These are phyloP conservation scores for Pleurotus djamor DNA, from an alignment of 768 basidiomycete genomes.

Conservation along the genomic window DNA sequence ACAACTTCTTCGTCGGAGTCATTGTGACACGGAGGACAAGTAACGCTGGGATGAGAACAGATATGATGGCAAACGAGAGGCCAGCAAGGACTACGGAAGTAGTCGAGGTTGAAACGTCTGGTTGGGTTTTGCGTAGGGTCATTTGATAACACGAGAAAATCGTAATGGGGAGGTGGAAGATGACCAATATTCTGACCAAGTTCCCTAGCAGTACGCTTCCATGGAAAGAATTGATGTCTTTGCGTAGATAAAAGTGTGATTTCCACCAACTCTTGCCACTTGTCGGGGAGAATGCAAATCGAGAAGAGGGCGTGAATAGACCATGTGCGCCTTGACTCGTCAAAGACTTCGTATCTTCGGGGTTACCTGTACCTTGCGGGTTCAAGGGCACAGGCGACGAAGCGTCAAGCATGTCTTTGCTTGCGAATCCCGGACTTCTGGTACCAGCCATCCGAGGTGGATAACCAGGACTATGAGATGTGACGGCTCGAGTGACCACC, in stretches of 20 bases:
- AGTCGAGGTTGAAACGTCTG: slow-evolving; percentile 29
- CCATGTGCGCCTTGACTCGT: slow-evolving; percentile 32
- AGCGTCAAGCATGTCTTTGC: slow-evolving; percentile 51
- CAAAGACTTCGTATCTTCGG: slow-evolving; percentile 51
- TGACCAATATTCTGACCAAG: slow-evolving; percentile 83
- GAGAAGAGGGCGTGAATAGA: slow-evolving; percentile 30
- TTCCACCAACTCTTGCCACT: slow-evolving; percentile 46
- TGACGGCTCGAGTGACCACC: slow-evolving; percentile 23
- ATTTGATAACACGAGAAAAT: slow-evolving; percentile 90
- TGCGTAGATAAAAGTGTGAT: slow-evolving; percentile 29
- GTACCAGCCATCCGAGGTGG: slow-evolving; percentile 23
- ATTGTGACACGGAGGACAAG: slow-evolving; percentile 76
- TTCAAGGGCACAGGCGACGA: slow-evolving; percentile 13
- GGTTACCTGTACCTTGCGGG: slow-evolving; percentile 1
- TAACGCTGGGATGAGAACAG: slow-evolving; percentile 71
- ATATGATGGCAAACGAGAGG: slow-evolving; percentile 78
- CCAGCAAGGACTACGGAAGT: slow-evolving; percentile 77
- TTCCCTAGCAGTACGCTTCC: slow-evolving; percentile 84
- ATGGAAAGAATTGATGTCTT: slow-evolving; percentile 76
- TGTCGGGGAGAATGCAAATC: slow-evolving; percentile 30
- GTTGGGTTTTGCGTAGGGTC: slow-evolving; percentile 49
- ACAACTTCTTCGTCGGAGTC: slow-evolving; percentile 86
- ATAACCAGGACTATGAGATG: slow-evolving; percentile 14
- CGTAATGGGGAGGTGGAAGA: slow-evolving; percentile 95
- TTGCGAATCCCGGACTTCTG: slow-evolving; percentile 35